Conservation (phyloP, 768 basidiomycete genomes). For the Calocybe indica region DNA sequence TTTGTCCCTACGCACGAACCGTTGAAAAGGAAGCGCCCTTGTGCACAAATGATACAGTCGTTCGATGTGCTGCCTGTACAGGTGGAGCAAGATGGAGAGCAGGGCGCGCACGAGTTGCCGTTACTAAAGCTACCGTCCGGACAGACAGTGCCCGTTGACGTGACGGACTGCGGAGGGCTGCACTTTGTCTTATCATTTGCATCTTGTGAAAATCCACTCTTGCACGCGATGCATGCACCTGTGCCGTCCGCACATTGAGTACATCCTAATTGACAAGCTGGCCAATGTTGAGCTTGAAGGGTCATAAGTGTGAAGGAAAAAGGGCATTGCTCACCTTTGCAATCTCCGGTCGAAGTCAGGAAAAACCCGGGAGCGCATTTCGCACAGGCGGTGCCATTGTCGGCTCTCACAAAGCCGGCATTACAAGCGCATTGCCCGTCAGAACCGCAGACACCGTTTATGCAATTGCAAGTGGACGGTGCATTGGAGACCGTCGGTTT, state of each 20-base stretch:
- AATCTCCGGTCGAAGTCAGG: constrained; percentile 48
- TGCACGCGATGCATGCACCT: constrained; percentile 68
- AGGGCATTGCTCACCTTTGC: constrained; percentile 39
- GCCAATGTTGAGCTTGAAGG: neutral
- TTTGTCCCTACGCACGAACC: constrained; percentile 65
- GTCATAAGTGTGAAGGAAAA: neutral
- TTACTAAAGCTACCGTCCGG: constrained; percentile 58
- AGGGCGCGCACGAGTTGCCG: constrained; percentile 46
- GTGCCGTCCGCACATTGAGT: constrained; percentile 53
- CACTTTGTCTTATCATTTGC: constrained; percentile 62
- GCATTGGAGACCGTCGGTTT: constrained; percentile 35
- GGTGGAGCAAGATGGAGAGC: constrained; percentile 59
- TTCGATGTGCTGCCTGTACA: constrained; percentile 61
- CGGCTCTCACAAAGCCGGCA: constrained; percentile 51
- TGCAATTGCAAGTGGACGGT: constrained; percentile 67
- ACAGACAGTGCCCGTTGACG: constrained; percentile 51
- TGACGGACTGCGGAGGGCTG: constrained; percentile 42
- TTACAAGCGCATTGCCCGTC: constrained; percentile 64
- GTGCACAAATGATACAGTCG: constrained; percentile 64
- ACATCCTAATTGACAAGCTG: constrained; percentile 65
- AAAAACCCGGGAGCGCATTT: constrained; percentile 64
- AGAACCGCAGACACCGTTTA: constrained; percentile 68
- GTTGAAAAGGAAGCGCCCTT: constrained; percentile 52
- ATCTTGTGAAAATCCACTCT: constrained; percentile 59
- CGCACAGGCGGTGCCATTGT: constrained; percentile 62